A percentile compares a stretch with the other conserved stretches of the same genome.
phyloP scores from a whole-genome alignment of 192 early-diverging fungal genomes.

The Radiomyces spectabilis region DNA sequence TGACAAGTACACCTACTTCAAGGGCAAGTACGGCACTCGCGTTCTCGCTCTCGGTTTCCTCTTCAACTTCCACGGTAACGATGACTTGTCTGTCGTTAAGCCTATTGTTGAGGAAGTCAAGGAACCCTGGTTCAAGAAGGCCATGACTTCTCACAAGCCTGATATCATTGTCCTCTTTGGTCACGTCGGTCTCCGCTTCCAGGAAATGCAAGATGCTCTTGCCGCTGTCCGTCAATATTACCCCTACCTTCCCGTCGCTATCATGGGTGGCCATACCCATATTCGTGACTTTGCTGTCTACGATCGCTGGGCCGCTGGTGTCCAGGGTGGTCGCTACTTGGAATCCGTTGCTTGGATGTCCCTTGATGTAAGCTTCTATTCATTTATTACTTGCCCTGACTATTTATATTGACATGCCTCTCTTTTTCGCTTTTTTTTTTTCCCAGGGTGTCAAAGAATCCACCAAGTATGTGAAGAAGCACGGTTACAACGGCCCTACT shows the following conservation, averaged over 20 bases:
- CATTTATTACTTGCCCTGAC: too few relatives aligned
- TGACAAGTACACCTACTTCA: constrained; percentile 23
- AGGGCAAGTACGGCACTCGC: constrained; percentile 33
- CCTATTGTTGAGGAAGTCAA: constrained; percentile 37
- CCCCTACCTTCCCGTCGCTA: constrained; percentile 38
- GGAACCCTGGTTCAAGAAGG: constrained; percentile 42
- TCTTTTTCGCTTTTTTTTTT: neutral
- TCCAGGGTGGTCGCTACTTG: constrained; percentile 45
- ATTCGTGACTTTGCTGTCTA: constrained; percentile 42
- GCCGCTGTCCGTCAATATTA: constrained; percentile 38
- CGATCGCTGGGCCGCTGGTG: constrained; percentile 34
- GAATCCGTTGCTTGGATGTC: constrained; percentile 52
- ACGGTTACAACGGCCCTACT: constrained; percentile 11
- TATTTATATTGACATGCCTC: too few relatives aligned
- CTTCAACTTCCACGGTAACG: constrained; percentile 31
- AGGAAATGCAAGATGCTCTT: constrained; percentile 33
- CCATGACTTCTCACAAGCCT: constrained; percentile 30
- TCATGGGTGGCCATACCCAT: constrained; percentile 49
- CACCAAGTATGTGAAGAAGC: constrained; percentile 17
- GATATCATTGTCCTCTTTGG: constrained; percentile 45
- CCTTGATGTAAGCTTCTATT: constrained; percentile 23
- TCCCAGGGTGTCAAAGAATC: constrained; percentile 17
- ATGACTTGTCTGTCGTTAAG: constrained; percentile 26
- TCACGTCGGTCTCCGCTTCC: constrained; percentile 37
- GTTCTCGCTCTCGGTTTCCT: constrained; percentile 47